A percentile compares a stretch with the other conserved stretches of the same genome.
Conservation (phyloP, 1,284 basidiomycete species). For the Rhodotorula sp. region DNA sequence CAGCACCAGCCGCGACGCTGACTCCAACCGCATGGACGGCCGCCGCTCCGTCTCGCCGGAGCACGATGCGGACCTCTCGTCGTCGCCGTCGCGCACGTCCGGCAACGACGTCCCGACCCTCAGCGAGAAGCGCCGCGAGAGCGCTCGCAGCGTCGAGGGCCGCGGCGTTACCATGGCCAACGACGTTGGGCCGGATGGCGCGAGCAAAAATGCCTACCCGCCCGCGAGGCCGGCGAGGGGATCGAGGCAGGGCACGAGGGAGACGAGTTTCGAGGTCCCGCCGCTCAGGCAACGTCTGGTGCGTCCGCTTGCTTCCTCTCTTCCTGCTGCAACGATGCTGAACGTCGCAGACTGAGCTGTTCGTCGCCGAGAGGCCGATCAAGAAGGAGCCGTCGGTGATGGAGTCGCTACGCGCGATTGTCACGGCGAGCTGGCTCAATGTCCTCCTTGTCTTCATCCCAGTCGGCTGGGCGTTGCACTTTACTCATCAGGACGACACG, state of each 20-base stretch:
- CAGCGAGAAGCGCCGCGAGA: conserved; percentile 9
- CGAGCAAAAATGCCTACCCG: neutral
- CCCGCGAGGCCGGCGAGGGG: neutral
- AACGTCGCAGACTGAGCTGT: conserved; percentile 50
- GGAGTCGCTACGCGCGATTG: conserved; percentile 49
- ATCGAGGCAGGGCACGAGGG: conserved; percentile 9
- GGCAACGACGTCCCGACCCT: neutral
- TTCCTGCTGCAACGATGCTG: neutral
- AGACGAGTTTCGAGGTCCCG: conserved; percentile 9
- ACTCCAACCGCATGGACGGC: conserved; percentile 12
- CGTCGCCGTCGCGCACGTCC: conserved; percentile 13
- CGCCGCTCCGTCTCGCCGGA: conserved; percentile 17
- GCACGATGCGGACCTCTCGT: conserved; percentile 10
- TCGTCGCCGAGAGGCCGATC: conserved; percentile 51
- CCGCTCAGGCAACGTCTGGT: conserved; percentile 14
- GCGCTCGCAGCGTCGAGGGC: no score
- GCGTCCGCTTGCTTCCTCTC: neutral
- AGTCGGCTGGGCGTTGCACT: conserved; percentile 54
- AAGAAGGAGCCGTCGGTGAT: conserved; percentile 52
- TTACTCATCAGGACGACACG: conserved; percentile 48
- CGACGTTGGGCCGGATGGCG: neutral
- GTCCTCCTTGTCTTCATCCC: conserved; percentile 56
- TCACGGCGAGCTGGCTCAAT: conserved; percentile 54
- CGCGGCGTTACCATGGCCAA: conserved; percentile 15
- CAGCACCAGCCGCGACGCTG: neutral